Evolutionary conservation across 345 rosid species (phyloP), one percentile per base, ranked within the genome.

Genomic region (Acer negundo): DNA sequence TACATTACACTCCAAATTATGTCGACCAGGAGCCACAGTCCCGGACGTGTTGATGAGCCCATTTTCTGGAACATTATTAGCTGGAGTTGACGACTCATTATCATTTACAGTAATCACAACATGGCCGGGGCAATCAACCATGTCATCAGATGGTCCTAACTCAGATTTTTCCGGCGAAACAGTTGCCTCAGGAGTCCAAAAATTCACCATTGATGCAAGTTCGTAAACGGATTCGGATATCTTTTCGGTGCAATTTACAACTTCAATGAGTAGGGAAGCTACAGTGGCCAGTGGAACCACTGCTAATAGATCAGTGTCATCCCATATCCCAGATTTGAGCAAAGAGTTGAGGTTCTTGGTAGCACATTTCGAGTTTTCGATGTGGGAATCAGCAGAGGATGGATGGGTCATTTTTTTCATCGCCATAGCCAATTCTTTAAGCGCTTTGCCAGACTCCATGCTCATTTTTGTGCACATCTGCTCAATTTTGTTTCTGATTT

Each of bases 161-260:
- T 8, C 44, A 15, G 78, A 59, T 73, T 81, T 87, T 68, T 80
- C 85, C 1, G 85, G 80, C 22, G 77, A 71, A 26, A 65, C 53
- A 20, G 77, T 62, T 3, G 83, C 28, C 15, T 86, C 85, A 49
- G 11, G 17, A 22, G 47, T 78, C 77, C 83, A 76, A 74, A 93
- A 90, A 13, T 77, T 64, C 4, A 95, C 94, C 24, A 69, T 75
- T 0, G 87, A 80, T 22, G 93, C 87, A 26, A 93, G 89, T 75
- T 92, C 90, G 51, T 81, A 69, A 22, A 86, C 80, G 0, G 89
- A 80, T 72, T 92, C 89, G n/a, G 86, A 85, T 26, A 92, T 84
- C 56, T 79, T 82, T 62, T 92, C 88, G 1, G 84, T 85, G 79
- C 84, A 82, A 4, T 82, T 75, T 35, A 86, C 89, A 44, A 89